Evolutionary conservation across 371 early-diverging fungal species (phyloP).

Genomic region (Mortierella sp.): DNA sequence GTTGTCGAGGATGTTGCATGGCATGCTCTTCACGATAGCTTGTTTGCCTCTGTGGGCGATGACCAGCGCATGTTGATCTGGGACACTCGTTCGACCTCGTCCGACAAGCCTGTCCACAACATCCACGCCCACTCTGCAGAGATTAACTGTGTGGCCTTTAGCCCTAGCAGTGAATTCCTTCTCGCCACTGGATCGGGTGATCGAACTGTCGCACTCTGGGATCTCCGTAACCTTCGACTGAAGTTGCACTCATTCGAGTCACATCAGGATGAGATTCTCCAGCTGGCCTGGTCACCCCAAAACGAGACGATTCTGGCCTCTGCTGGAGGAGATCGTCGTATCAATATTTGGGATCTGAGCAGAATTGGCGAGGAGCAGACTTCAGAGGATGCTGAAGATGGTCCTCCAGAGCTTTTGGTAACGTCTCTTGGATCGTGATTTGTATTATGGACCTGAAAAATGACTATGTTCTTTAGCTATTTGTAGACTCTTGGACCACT

Average conservation of each 20-base stretch:
- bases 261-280: conserved; percentile 93
- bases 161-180: conserved; percentile 87
- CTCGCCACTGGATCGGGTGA: conserved; percentile 97
- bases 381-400: conserved; percentile 97
- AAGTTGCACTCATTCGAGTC: conserved; percentile 88
- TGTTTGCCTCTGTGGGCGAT: conserved; percentile 97
- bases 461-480: background rate
- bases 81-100: conserved; percentile 65
- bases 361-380: conserved; percentile 95
- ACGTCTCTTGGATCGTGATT: conserved; percentile 10
- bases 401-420: conserved; percentile 97
- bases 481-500: background rate
- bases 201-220: conserved; percentile 96
- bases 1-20: conserved; percentile 98
- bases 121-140: conserved; percentile 92
- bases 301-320: conserved; percentile 93
- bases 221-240: conserved; percentile 88
- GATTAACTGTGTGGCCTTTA: conserved; percentile 94
- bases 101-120: conserved; percentile 70
- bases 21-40: conserved; percentile 78
- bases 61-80: conserved; percentile 91
- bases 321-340: conserved; percentile 90
- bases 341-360: conserved; percentile 97
- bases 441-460: background rate
- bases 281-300: conserved; percentile 96